These are phyloP conservation scores for Leersia perrieri DNA, from an alignment of 176 grass and related monocot genomes.

Conservation along the genomic window DNA sequence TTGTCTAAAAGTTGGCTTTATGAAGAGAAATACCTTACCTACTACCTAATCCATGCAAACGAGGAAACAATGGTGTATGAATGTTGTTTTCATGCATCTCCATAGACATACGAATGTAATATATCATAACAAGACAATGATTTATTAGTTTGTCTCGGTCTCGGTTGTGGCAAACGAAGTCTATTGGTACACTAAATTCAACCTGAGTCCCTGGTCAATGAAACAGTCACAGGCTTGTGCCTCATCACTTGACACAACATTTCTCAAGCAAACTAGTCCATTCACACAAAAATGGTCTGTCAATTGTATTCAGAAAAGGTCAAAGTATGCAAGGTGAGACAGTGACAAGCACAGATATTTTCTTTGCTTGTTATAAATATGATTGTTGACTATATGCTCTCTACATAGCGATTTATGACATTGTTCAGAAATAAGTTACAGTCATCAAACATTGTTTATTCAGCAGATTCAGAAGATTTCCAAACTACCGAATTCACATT, in stretches of 20 bases:
- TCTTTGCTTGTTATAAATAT: not conserved
- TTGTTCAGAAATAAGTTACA: not conserved
- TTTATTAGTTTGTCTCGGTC: not conserved
- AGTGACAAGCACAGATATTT: not conserved
- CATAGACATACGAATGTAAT: not conserved
- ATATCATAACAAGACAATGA: not conserved
- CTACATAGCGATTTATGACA: not conserved
- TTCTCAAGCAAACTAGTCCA: slow-evolving; percentile 10
- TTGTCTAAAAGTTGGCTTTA: not conserved
- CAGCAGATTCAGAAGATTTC: not conserved
- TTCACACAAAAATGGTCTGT: not conserved
- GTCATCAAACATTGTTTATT: not conserved
- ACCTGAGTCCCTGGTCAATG: slow-evolving; percentile 11
- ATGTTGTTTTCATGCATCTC: not conserved
- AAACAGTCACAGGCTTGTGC: not conserved
- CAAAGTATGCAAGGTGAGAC: slow-evolving; percentile 5
- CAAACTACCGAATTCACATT: not conserved
- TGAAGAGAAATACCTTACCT: not conserved
- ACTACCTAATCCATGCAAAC: not conserved
- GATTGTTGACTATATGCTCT: not conserved
- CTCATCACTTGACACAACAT: not conserved
- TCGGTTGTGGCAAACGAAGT: not conserved
- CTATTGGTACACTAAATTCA: slow-evolving; percentile 9
- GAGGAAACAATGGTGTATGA: not conserved
- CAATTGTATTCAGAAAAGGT: slow-evolving; percentile 10